Conservation (phyloP, 768 basidiomycete genomes). For the Lentinula guzmanii region DNA sequence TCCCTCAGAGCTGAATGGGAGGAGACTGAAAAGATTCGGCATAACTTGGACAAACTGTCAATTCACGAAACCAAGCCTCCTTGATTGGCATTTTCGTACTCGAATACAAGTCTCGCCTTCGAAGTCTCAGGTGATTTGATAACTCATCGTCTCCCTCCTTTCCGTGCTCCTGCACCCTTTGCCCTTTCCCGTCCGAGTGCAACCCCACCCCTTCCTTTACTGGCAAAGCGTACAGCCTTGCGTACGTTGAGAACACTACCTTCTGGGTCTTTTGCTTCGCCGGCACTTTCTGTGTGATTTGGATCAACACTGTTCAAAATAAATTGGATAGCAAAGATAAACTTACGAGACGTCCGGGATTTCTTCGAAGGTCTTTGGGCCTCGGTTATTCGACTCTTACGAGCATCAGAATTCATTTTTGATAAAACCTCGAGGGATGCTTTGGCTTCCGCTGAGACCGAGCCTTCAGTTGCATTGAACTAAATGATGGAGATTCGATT, state of each 20-base stretch:
- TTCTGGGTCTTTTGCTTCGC: constrained; percentile 28
- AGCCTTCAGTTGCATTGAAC: constrained; percentile 81
- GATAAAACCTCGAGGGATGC: constrained; percentile 70
- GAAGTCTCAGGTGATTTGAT: neutral
- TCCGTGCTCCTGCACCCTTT: constrained; percentile 13
- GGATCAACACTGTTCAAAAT: neutral
- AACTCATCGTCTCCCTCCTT: constrained; percentile 21
- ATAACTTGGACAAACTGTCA: too few relatives aligned
- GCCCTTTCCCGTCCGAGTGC: constrained; percentile 44
- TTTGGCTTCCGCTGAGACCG: constrained; percentile 62
- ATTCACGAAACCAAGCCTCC: too few relatives aligned
- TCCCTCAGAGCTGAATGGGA: too few relatives aligned
- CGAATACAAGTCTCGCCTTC: neutral
- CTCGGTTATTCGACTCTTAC: constrained; percentile 42
- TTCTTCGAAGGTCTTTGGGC: neutral
- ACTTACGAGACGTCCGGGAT: neutral
- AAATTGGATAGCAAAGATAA: neutral
- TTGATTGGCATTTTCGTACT: neutral
- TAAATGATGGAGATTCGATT: constrained; percentile 21
- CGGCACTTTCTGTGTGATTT: neutral
- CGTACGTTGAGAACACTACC: constrained; percentile 73
- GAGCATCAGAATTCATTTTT: constrained; percentile 67
- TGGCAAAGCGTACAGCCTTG: constrained; percentile 79
- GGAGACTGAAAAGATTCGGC: too few relatives aligned
- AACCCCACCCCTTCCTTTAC: constrained; percentile 60